These are phyloP conservation scores for Nothophytophthora sp. DNA, from an alignment of 352 stramenopile species.

Conservation along the genomic window DNA sequence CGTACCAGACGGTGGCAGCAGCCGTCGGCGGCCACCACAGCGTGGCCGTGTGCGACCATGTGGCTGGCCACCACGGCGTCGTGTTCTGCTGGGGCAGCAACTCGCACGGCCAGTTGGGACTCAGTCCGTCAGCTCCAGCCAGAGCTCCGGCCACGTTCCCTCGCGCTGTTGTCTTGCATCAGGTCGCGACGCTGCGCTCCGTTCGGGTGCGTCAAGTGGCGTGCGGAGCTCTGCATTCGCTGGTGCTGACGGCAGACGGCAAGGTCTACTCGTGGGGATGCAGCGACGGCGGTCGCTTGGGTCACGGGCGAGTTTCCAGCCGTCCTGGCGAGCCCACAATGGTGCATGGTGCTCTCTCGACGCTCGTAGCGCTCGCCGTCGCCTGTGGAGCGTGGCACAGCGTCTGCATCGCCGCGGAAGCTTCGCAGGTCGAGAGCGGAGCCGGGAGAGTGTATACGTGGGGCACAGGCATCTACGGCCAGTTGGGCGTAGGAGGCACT, in stretches of 20 bases:
- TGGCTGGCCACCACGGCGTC: conserved; percentile 63
- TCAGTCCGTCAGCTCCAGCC: conserved; percentile 8
- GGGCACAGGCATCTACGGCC: conserved; percentile 75
- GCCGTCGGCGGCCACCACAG: conserved; percentile 65
- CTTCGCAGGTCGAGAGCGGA: background rate
- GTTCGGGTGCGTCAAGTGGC: conserved; percentile 77
- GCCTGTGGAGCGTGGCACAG: conserved; percentile 80
- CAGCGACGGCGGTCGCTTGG: conserved; percentile 85
- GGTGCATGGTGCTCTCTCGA: conserved; percentile 32
- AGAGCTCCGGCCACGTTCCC: conserved; percentile 37
- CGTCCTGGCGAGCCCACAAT: conserved; percentile 34
- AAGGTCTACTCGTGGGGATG: conserved; percentile 94
- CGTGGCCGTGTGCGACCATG: conserved; percentile 65
- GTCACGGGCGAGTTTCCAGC: conserved; percentile 19
- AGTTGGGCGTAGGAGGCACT: conserved; percentile 49
- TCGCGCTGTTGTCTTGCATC: conserved; percentile 57
- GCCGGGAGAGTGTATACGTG: conserved; percentile 61
- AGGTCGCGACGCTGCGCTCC: conserved; percentile 45
- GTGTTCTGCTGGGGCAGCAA: conserved; percentile 82
- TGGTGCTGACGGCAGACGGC: conserved; percentile 85
- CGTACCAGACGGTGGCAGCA: conserved; percentile 58
- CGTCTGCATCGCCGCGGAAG: conserved; percentile 48
- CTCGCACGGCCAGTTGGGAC: conserved; percentile 65
- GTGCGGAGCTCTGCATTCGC: conserved; percentile 91
- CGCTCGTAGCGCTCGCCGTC: conserved; percentile 46